Evolutionary conservation across 2,329 filamentous ascomycete genomes (phyloP).

Genomic region (Cordyceps militaris): DNA sequence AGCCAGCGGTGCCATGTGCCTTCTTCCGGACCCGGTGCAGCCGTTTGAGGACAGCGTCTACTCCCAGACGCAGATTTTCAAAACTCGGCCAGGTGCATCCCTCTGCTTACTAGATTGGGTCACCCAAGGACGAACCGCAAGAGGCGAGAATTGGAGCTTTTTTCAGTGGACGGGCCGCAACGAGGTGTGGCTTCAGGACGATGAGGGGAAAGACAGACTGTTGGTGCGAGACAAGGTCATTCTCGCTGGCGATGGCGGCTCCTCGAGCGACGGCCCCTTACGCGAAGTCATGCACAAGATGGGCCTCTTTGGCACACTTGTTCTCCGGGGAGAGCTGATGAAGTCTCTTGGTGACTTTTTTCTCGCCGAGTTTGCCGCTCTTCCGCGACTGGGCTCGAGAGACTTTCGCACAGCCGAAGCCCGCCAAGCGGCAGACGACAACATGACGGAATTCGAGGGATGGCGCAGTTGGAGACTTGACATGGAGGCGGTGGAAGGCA

Average conservation of each 20-base stretch:
- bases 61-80: conserved; percentile 75
- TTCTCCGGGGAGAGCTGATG: conserved; percentile 69
- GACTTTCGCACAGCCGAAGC: conserved; percentile 60
- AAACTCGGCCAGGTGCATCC: conserved; percentile 47
- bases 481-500: conserved; percentile 50
- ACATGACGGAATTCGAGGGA: conserved; percentile 35
- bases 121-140: conserved; percentile 74
- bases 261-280: conserved; percentile 34
- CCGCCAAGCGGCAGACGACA: conserved; percentile 31
- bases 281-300: conserved; percentile 64
- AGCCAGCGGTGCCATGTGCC: conserved; percentile 48
- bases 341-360: conserved; percentile 64
- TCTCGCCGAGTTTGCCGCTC: conserved; percentile 65
- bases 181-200: conserved; percentile 62
- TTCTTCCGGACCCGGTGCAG: conserved; percentile 87
- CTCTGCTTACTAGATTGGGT: conserved; percentile 92
- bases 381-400: conserved; percentile 75
- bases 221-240: conserved; percentile 81
- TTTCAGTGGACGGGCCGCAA: conserved; percentile 74
- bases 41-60: conserved; percentile 82
- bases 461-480: conserved; percentile 51
- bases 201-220: conserved; percentile 44
- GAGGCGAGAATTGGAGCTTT: conserved; percentile 85
- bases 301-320: conserved; percentile 75
- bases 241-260: conserved; percentile 50